Evolutionary conservation across 148 eudicot species (phyloP), one percentile per base, ranked within the genome.

Genomic region (Suaeda aralocaspica): DNA sequence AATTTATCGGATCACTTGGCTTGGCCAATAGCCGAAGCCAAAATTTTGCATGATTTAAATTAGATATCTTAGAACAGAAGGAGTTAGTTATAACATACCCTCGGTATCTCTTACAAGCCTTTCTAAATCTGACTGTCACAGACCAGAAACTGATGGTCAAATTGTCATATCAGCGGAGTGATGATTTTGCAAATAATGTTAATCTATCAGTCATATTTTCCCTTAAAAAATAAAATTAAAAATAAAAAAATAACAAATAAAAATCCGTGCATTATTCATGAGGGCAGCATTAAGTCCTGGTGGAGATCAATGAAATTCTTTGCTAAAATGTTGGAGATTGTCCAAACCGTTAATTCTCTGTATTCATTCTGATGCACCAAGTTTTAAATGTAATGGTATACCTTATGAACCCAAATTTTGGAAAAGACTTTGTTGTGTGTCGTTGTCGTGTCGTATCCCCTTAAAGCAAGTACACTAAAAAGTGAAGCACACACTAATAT

Each of bases 91-190:
- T 22, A 45, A 55, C 84, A 77, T 84, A 94, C 99, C 99, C 69
- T 94, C 89, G 22, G 99, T 91, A 53, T 82, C 91, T 66, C 80
- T 77, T 77, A 84, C 93, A 59, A 94, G 92, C 74, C 88, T 86
- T 61, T 94, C 96, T 58, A 94, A 74, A 77, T 94, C 72, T 85
- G 75, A 69, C 99, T 94, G 88, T 73, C 68, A 72, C 2, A 4
- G 5, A 63, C 49, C 76, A 64, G 65, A 41, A 68, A 45, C 61
- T 56, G 22, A 70, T 9, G 18, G 31, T 69, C 61, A 78, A 16
- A 48, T 52, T 33, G 61, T 49, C n/a, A 19, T 4, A 26, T 26
- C 34, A 31, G 4, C 34, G 6, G 11, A 52, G 16, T 2, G 19
- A 51, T 18, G 22, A 33, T 11, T 28, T 13, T 11, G 2, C 9